Base-by-base conservation (phyloP, 306 rosid species). In the Carpinus viminea region DNA sequence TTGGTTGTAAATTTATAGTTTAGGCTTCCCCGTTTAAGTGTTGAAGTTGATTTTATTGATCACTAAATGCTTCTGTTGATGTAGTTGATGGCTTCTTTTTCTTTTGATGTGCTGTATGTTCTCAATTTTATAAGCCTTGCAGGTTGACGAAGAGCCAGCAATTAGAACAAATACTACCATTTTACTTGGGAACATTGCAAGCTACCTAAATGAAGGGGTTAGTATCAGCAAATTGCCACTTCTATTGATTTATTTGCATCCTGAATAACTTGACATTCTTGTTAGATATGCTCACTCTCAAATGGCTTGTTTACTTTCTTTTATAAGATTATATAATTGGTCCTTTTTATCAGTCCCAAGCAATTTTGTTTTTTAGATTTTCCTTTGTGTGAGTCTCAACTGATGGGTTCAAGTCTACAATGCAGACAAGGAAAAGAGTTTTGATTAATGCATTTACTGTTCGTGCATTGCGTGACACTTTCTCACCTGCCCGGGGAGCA, bases 131-230 rank as follows among this genome's bases (percentile, higher is more conserved):
- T 45, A 59, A 74, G 72, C 73, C 70, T 85, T 85, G 81, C 87
- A 96, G 99, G 98, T 96, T 76, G 99, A 96, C 79, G 99, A 96
- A 88, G 99, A 96, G 82, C 84, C 99, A 72, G 97, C 98, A 59
- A 96, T 96, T 78, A 87, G 99, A 84, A 91, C 99, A 57, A 96
- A 96, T 85, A 96, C 99, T 28, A 96, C 99, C 83, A 96, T 96
- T 80, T 84, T 96, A 72, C 87, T 96, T 45, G 99, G 99, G 79
- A 96, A 96, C 83, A 96, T 93, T 83, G 99, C 98, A 52, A 89
- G 84, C 86, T 76, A 93, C 90, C 86, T 96, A 78, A 93, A 88
- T 11, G 99, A 96, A 38, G 99, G 99, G 96, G 99, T 96, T 74
- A 77, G 89, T 83, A 73, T 73, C 60, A 69, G 73, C 86, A 46